Evolutionary conservation across 2,329 filamentous ascomycete genomes (phyloP).

Genomic region (Aspergillus fischeri): DNA sequence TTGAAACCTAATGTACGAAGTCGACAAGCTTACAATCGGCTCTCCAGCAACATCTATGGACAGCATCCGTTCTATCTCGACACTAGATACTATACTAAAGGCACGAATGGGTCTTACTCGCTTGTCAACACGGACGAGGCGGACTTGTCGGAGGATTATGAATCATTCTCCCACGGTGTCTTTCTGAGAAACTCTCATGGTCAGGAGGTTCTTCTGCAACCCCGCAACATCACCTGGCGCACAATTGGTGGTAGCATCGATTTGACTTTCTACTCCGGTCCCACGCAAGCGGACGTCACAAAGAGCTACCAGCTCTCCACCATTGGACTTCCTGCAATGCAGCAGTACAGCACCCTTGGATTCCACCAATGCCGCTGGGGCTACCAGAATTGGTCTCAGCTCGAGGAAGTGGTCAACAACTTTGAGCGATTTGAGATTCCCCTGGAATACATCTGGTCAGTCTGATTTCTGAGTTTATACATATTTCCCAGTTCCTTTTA

Average conservation of each 20-base stretch:
- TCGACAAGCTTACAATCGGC: not conserved
- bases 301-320: constrained; percentile 65
- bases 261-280: constrained; percentile 74
- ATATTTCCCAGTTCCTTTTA: not conserved
- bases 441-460: constrained; percentile 48
- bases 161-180: constrained; percentile 69
- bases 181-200: constrained; percentile 73
- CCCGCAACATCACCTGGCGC: constrained; percentile 66
- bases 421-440: constrained; percentile 55
- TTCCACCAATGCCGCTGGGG: constrained; percentile 84
- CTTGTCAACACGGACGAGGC: constrained; percentile 54
- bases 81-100: constrained; percentile 66
- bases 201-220: constrained; percentile 65
- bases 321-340: constrained; percentile 69
- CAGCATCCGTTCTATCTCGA: constrained; percentile 76
- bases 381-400: constrained; percentile 66
- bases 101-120: constrained; percentile 46
- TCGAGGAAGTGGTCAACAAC: constrained; percentile 55
- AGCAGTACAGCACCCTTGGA: constrained; percentile 77
- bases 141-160: constrained; percentile 52
- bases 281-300: constrained; percentile 63
- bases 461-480: not conserved
- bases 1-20: not conserved
- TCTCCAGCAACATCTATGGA: constrained; percentile 64
- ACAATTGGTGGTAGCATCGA: constrained; percentile 73